Conservation (phyloP, 2,329 filamentous ascomycete genomes). For the Coniochaeta sp. region DNA sequence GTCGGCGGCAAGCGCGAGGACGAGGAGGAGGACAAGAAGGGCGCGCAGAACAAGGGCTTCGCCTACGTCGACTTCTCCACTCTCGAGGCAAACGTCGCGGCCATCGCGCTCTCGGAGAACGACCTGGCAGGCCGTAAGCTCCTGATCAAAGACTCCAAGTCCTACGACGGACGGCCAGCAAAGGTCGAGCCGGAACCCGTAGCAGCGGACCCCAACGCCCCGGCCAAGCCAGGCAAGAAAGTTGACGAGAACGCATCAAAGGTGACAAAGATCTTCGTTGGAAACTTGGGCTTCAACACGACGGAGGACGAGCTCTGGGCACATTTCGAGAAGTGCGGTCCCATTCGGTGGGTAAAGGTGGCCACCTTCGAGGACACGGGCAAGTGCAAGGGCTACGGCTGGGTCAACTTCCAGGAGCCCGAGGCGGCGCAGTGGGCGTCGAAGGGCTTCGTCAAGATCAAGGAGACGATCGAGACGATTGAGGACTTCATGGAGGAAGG, state of each 20-base stretch:
- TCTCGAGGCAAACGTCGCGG: constrained; percentile 63
- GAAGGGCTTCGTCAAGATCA: constrained; percentile 70
- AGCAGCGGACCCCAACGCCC: constrained; percentile 21
- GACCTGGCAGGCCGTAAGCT: constrained; percentile 69
- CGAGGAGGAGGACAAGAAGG: constrained; percentile 30
- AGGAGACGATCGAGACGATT: constrained; percentile 55
- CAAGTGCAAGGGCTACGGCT: constrained; percentile 96
- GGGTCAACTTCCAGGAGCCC: constrained; percentile 82
- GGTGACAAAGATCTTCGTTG: constrained; percentile 78
- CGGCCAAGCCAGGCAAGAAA: constrained; percentile 22
- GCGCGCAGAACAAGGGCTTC: constrained; percentile 77
- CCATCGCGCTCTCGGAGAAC: constrained; percentile 79
- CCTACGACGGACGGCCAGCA: constrained; percentile 81
- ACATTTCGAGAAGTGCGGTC: constrained; percentile 81
- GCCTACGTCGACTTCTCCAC: constrained; percentile 89
- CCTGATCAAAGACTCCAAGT: constrained; percentile 88
- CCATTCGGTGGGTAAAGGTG: constrained; percentile 75
- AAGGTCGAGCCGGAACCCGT: constrained; percentile 40
- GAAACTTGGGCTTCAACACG: constrained; percentile 76
- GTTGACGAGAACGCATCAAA: constrained; percentile 15
- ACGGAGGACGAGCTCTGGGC: constrained; percentile 73
- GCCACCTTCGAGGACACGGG: constrained; percentile 95
- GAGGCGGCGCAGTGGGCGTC: constrained; percentile 70
- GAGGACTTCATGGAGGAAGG: constrained; percentile 50
- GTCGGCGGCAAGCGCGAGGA: constrained; percentile 12